Evolutionary conservation across 345 rosid species (phyloP).

Genomic region (Eutrema yunnanense): DNA sequence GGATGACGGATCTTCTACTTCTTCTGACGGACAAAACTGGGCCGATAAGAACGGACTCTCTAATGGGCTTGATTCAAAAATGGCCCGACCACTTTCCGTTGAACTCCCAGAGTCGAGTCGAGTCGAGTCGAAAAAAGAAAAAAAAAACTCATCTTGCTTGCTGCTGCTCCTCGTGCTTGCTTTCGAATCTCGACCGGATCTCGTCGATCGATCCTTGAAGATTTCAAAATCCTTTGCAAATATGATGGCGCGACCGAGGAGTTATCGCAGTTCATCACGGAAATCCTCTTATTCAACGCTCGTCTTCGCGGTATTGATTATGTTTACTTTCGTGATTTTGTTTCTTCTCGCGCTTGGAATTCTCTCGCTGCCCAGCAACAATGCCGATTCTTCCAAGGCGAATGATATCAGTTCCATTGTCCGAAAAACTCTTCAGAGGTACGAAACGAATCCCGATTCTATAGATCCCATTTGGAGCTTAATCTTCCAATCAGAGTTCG

Average conservation of each 20-base stretch:
- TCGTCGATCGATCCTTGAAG: slow-evolving; percentile 1
- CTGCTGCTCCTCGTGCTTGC: not conserved
- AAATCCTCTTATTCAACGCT: slow-evolving; percentile 54
- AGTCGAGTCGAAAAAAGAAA: too few relatives aligned
- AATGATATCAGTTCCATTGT: slow-evolving; percentile 74
- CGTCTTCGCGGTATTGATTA: slow-evolving; percentile 43
- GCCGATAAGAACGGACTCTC: not conserved
- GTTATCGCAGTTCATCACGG: slow-evolving; percentile 47
- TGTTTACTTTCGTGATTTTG: slow-evolving; percentile 56
- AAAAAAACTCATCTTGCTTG: not conserved
- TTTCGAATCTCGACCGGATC: not conserved
- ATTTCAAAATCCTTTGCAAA: not conserved
- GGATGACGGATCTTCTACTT: not conserved
- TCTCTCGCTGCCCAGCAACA: slow-evolving; percentile 58
- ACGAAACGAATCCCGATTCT: not conserved
- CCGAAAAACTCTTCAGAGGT: slow-evolving; percentile 42
- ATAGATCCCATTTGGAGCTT: not conserved
- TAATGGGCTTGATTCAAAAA: not conserved
- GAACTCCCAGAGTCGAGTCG: too few relatives aligned
- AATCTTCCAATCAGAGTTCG: not conserved
- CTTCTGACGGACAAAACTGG: not conserved
- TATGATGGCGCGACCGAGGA: slow-evolving; percentile 57
- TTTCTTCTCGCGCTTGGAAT: slow-evolving; percentile 73
- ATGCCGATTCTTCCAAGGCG: slow-evolving; percentile 41
- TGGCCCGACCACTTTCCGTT: not conserved